Evolutionary conservation across 768 basidiomycete species (phyloP).

Genomic region (Russula foetens): DNA sequence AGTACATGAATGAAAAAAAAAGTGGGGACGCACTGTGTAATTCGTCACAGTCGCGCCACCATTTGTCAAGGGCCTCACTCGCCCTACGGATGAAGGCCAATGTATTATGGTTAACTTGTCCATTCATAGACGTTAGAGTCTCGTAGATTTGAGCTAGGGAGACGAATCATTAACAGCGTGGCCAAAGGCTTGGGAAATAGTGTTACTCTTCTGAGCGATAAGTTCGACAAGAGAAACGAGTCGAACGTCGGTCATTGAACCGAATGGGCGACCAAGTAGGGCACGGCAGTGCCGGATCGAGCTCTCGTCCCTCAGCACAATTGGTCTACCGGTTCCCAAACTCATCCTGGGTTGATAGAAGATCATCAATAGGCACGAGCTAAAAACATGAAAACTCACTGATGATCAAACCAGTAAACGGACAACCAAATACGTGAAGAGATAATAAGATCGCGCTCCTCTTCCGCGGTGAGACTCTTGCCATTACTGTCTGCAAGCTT

Average conservation of each 20-base stretch:
- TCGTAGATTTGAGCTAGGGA: conserved; percentile 84
- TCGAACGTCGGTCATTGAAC: conserved; percentile 82
- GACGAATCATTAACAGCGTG: not conserved
- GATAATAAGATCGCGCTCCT: conserved; percentile 84
- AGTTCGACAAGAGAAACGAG: conserved; percentile 84
- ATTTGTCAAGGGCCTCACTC: conserved; percentile 78
- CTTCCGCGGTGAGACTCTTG: conserved; percentile 65
- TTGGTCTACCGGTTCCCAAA: conserved; percentile 83
- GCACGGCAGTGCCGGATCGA: conserved; percentile 81
- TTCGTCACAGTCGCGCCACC: conserved; percentile 86
- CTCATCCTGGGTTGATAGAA: conserved; percentile 56
- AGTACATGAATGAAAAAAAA: not conserved
- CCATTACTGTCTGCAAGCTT: conserved; percentile 72
- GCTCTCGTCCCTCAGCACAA: conserved; percentile 82
- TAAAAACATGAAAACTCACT: conserved; percentile 41
- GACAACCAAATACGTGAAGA: conserved; percentile 93
- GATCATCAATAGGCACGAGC: conserved; percentile 10
- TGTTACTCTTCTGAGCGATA: conserved; percentile 82
- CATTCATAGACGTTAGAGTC: conserved; percentile 77
- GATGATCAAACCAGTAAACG: conserved; percentile 94
- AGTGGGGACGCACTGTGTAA: conserved; percentile 53
- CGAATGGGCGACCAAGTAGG: conserved; percentile 78
- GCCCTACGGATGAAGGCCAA: conserved; percentile 83
- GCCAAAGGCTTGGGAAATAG: not conserved
- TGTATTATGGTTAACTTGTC: conserved; percentile 78